Conservation (phyloP, 2,329 filamentous ascomycete species). For the Hypoxylon sp. region DNA sequence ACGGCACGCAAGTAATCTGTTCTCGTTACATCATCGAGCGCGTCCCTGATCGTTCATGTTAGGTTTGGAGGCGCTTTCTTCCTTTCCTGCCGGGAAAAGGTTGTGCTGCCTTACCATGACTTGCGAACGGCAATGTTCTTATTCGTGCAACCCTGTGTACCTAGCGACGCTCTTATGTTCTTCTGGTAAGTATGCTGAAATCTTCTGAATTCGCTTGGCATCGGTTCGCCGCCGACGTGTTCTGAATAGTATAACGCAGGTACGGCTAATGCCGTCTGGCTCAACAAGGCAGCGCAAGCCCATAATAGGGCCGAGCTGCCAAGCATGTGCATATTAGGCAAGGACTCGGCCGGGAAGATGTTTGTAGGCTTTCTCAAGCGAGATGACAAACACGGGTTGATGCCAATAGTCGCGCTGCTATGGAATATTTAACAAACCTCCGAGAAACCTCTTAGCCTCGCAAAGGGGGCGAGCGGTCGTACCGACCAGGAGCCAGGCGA, state of each 20-base stretch:
- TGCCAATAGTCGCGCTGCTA: not conserved
- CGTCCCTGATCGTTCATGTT: slow-evolving; percentile 32
- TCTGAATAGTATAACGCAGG: slow-evolving; percentile 3
- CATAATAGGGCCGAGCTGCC: slow-evolving; percentile 11
- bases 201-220: slow-evolving; percentile 34
- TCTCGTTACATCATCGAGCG: slow-evolving; percentile 31
- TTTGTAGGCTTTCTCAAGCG: not conserved
- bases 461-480: slow-evolving; percentile 2
- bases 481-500: slow-evolving; percentile 17
- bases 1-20: slow-evolving; percentile 42
- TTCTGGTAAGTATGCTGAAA: slow-evolving; percentile 37
- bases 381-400: not conserved
- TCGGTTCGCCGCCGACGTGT: slow-evolving; percentile 28
- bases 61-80: not conserved
- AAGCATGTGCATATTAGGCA: slow-evolving; percentile 26
- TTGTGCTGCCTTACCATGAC: slow-evolving; percentile 38
- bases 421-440: slow-evolving; percentile 13
- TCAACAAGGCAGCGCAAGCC: slow-evolving; percentile 17
- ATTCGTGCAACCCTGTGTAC: slow-evolving; percentile 27
- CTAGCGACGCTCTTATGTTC: slow-evolving; percentile 33
- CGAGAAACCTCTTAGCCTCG: slow-evolving; percentile 9
- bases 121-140: slow-evolving; percentile 32
- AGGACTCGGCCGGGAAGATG: not conserved
- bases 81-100: not conserved
- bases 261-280: slow-evolving; percentile 22